Evolutionary conservation across 805 yeast genomes (phyloP).

Genomic region (Cyberlindnera maritima): DNA sequence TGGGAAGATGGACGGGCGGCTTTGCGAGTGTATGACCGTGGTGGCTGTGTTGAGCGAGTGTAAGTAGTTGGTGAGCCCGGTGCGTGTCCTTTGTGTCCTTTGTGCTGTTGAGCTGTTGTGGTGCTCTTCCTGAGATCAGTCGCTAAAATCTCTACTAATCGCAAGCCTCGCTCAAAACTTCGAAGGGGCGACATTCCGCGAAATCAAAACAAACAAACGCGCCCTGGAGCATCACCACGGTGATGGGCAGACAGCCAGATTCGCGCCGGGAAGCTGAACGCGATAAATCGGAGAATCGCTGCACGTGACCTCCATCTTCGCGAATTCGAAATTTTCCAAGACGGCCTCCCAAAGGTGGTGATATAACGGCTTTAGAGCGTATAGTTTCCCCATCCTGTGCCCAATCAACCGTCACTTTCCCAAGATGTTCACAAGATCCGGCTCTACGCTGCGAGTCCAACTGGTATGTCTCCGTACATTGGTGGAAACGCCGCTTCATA

Average conservation of each 20-base stretch:
- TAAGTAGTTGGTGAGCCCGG: slow-evolving; percentile 3
- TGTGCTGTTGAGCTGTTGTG: not conserved
- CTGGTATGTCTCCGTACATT: slow-evolving; percentile 4
- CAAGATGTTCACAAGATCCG: slow-evolving; percentile 10
- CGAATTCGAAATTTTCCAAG: not conserved
- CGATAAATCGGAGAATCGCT: no score
- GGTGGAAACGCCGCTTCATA: not conserved
- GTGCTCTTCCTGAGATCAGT: not conserved
- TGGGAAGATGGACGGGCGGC: not conserved
- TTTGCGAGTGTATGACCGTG: not conserved
- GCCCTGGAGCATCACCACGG: slow-evolving; percentile 4
- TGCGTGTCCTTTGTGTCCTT: not conserved
- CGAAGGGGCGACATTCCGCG: slow-evolving; percentile 11
- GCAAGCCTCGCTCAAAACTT: not conserved
- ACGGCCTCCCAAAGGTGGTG: not conserved
- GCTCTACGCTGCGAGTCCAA: slow-evolving; percentile 6
- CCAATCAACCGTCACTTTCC: not conserved
- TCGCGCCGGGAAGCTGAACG: not conserved
- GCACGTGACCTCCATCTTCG: not conserved
- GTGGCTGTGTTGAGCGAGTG: slow-evolving; percentile 5
- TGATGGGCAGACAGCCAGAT: slow-evolving; percentile 1
- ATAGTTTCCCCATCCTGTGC: not conserved
- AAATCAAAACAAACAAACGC: slow-evolving; percentile 8
- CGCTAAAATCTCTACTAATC: not conserved
- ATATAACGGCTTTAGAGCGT: not conserved